Evolutionary conservation across 129 eudicot genomes (phyloP).

Genomic region (Chrysanthemum seticuspe): DNA sequence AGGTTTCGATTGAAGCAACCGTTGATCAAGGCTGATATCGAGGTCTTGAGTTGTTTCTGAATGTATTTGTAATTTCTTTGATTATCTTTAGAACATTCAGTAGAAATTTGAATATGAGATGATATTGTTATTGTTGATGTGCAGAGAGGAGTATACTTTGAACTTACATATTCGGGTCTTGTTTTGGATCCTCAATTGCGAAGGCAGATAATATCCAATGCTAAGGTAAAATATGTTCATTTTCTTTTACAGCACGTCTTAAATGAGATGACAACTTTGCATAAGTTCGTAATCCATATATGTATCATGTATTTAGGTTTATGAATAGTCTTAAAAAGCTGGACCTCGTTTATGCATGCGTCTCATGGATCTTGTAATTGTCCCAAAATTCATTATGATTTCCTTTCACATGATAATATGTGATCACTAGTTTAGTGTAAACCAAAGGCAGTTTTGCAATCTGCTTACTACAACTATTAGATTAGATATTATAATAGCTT

Average conservation of each 20-base stretch:
- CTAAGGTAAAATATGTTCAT: slow-evolving; percentile 54
- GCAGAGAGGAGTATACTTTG: slow-evolving; percentile 93
- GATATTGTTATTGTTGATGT: slow-evolving; percentile 23
- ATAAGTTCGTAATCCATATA: not conserved
- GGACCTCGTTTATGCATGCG: not conserved
- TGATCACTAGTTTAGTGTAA: not conserved
- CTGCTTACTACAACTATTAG: not conserved
- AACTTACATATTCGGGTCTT: slow-evolving; percentile 71
- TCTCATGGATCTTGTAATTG: not conserved
- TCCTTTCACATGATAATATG: not conserved
- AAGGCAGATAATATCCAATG: slow-evolving; percentile 70
- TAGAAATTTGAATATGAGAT: slow-evolving; percentile 1
- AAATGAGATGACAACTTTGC: slow-evolving; percentile 12
- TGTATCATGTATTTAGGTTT: not conserved
- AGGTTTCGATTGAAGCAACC: slow-evolving; percentile 79
- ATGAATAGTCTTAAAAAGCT: slow-evolving; percentile 1
- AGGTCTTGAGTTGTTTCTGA: slow-evolving; percentile 39
- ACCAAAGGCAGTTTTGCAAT: not conserved
- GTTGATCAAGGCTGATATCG: slow-evolving; percentile 67
- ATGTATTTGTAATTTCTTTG: slow-evolving; percentile 3
- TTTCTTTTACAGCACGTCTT: not conserved
- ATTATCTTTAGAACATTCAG: not conserved
- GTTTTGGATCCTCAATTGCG: slow-evolving; percentile 65
- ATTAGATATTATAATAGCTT: slow-evolving; percentile 5
- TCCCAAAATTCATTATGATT: not conserved